Conservation (phyloP, 2,329 filamentous ascomycete species). For the Nemania abortiva region DNA sequence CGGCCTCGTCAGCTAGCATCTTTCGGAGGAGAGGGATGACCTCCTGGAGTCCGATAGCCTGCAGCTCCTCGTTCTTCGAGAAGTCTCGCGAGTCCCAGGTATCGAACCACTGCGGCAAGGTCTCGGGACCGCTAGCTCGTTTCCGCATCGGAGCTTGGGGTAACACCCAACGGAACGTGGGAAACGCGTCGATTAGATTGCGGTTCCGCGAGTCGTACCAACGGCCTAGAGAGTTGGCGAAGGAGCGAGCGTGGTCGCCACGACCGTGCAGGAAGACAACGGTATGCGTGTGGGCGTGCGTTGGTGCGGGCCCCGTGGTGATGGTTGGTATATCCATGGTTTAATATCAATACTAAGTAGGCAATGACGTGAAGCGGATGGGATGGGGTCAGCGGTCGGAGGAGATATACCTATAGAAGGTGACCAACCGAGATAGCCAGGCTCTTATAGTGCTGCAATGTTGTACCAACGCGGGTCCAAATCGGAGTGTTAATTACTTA, state of each 20-base stretch:
- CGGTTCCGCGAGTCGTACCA: slow-evolving; percentile 51
- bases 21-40: slow-evolving; percentile 51
- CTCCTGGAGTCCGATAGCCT: slow-evolving; percentile 57
- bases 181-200: slow-evolving; percentile 56
- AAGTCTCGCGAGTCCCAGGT: slow-evolving; percentile 58
- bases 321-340: slow-evolving; percentile 30
- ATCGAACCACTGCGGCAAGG: slow-evolving; percentile 64
- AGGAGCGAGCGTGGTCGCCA: slow-evolving; percentile 55
- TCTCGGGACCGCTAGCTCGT: slow-evolving; percentile 46
- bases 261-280: slow-evolving; percentile 61
- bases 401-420: no score
- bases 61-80: slow-evolving; percentile 56
- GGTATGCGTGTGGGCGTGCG: slow-evolving; percentile 57
- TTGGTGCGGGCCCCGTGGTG: slow-evolving; percentile 33
- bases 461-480: no score
- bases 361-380: no score
- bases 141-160: slow-evolving; percentile 56
- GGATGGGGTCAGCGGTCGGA: no score
- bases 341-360: slow-evolving; percentile 6
- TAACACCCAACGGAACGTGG: slow-evolving; percentile 63
- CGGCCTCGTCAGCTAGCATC: slow-evolving; percentile 54
- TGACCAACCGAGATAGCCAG: no score
- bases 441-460: no score
- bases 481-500: no score
- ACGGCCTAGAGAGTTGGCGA: slow-evolving; percentile 49